Base-by-base conservation (phyloP, 2,329 filamentous ascomycete genomes). In the Coniella vitis region DNA sequence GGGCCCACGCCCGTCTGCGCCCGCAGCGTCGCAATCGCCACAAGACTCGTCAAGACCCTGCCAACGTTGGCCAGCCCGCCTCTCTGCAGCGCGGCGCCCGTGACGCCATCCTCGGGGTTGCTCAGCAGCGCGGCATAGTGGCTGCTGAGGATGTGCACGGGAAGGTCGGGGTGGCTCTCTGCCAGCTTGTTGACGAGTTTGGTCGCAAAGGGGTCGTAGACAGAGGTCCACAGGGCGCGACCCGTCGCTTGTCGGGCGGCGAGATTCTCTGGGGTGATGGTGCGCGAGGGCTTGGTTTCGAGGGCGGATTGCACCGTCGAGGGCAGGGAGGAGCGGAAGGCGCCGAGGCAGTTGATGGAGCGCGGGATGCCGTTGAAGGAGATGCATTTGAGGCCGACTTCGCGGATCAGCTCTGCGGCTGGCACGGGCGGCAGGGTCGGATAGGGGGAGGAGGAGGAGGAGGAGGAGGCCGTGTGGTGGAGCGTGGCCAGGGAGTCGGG, bases 311-410 rank as follows among this genome's bases (percentile, higher is more conserved):
- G 63, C 4, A 90, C 69, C 4, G 75, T 66, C 0, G 68, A 51
- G 0, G 86, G 83, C 0, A 93, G 77, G 22, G 72, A 69, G 35
- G 74, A 71, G 58, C 77, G 74, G 71, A 90, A 90, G 20, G 81
- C 81, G 58, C 82, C 83, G 2, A 94, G 81, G 58, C 79, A 83
- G 73, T 93, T 93, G 70, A 93, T 93, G 21, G 83, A 85, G 56
- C 88, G 83, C 2, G 88, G 87, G 57, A 93, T 87, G 55, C 85
- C 85, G 68, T 88, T 88, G 74, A 89, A 87, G 50, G 81, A 82
- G 64, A 89, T 87, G 65, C 84, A 87, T 64, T 88, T 88, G 54
- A 88, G 73, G 2, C 83, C 85, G 51, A 87, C 76, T 57, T 89
- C 85, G 58, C 85, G 80, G 71, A 89, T 86, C 50, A 87, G 72